Evolutionary conservation across 768 basidiomycete genomes (phyloP).

Genomic region (Collybia mongolica): DNA sequence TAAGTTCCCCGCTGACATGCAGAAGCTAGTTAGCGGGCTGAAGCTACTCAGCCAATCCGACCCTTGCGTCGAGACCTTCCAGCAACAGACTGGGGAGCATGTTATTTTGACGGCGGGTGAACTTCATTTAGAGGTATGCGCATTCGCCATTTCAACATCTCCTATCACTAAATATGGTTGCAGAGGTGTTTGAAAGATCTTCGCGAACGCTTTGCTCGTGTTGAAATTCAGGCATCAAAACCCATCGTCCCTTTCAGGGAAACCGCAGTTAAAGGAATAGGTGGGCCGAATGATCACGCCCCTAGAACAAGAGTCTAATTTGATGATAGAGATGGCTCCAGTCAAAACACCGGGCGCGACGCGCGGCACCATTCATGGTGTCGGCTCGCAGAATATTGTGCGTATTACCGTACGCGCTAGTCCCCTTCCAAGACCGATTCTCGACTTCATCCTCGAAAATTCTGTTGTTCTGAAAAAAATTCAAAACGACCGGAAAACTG

Average conservation of each 20-base stretch:
- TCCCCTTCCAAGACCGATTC: conserved; percentile 72
- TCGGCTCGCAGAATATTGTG: conserved; percentile 67
- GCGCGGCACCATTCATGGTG: conserved; percentile 77
- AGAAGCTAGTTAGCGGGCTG: conserved; percentile 82
- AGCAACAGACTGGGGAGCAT: conserved; percentile 96
- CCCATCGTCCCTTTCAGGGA: conserved; percentile 98
- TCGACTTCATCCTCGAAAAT: conserved; percentile 79
- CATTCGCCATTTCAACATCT: not conserved
- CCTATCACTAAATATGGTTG: not conserved
- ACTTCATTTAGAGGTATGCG: conserved; percentile 84
- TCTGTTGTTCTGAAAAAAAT: conserved; percentile 60
- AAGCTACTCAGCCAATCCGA: conserved; percentile 92
- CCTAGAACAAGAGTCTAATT: not conserved
- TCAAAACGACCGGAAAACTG: conserved; percentile 41
- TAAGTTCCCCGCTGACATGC: conserved; percentile 78
- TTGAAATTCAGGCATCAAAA: conserved; percentile 91
- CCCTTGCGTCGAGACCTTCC: conserved; percentile 96
- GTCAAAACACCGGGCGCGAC: conserved; percentile 68
- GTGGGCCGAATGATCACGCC: conserved; percentile 33
- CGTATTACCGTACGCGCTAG: conserved; percentile 81
- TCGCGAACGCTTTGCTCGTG: conserved; percentile 90
- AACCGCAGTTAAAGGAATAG: conserved; percentile 79
- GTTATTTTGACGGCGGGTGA: conserved; percentile 97
- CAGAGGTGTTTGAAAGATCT: conserved; percentile 96
- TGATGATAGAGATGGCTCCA: conserved; percentile 78